These are phyloP conservation scores for Saitoella complicata DNA, from an alignment of 805 yeast species.

Conservation along the genomic window DNA sequence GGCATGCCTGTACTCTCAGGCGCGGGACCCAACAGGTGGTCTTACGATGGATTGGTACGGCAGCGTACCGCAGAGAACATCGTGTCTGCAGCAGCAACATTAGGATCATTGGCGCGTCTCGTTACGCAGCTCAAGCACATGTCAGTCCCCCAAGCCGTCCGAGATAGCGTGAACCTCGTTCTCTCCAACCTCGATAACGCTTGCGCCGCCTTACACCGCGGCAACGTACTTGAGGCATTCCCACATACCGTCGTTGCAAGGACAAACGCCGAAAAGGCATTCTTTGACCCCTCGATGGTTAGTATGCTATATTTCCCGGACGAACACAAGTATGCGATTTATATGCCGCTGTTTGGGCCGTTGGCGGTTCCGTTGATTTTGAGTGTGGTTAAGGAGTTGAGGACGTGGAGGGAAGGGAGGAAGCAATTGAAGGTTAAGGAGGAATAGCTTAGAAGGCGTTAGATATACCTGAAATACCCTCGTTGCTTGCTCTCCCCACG, in stretches of 20 bases:
- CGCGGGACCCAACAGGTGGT: neutral
- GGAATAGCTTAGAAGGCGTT: no score
- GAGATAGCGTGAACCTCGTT: neutral
- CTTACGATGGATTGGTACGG: neutral
- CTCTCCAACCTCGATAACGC: neutral
- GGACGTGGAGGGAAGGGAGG: no score
- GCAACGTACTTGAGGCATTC: neutral
- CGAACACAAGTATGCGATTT: constrained; percentile 1
- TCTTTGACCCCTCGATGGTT: constrained; percentile 1
- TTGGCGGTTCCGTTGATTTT: neutral
- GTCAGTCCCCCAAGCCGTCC: constrained; percentile 1
- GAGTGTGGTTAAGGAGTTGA: neutral
- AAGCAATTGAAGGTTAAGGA: no score
- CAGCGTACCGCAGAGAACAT: constrained; percentile 1
- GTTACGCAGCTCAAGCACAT: neutral
- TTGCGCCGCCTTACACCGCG: neutral
- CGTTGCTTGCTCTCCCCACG: no score
- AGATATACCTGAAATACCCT: no score
- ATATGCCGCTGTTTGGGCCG: constrained; percentile 2
- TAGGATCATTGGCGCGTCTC: neutral
- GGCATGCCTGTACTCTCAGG: neutral
- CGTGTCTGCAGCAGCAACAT: neutral
- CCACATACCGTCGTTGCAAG: neutral
- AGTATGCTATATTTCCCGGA: constrained; percentile 1
- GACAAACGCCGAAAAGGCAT: neutral